Evolutionary conservation across 2,329 filamentous ascomycete species (phyloP).

Genomic region (Cladosporium phlei): DNA sequence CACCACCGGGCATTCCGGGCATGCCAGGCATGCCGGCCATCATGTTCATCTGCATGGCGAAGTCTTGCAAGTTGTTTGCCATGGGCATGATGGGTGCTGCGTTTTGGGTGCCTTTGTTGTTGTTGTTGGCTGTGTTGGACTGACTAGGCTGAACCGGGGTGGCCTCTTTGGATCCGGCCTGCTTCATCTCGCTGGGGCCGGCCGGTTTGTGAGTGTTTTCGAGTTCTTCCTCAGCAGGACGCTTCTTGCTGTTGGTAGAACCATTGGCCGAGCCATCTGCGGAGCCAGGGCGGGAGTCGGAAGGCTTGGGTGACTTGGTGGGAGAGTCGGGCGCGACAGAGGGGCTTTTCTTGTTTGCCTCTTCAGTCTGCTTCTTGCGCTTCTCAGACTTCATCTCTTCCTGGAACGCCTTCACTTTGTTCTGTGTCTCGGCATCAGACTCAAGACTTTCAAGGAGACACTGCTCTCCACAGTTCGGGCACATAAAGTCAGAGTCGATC

Average conservation of each 20-base stretch:
- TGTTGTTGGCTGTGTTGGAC: slow-evolving; percentile 52
- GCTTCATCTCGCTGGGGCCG: slow-evolving; percentile 43
- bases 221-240: slow-evolving; percentile 68
- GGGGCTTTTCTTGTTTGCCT: slow-evolving; percentile 10
- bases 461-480: slow-evolving; percentile 85
- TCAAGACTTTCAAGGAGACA: slow-evolving; percentile 89
- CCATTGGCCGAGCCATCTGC: slow-evolving; percentile 24
- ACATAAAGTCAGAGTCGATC: slow-evolving; percentile 96
- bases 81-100: slow-evolving; percentile 16
- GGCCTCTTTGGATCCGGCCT: slow-evolving; percentile 17
- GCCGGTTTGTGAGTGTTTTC: slow-evolving; percentile 40
- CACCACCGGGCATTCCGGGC: slow-evolving; percentile 27
- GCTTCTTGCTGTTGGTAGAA: slow-evolving; percentile 61
- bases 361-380: slow-evolving; percentile 12
- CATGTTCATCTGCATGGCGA: slow-evolving; percentile 43
- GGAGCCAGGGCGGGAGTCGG: slow-evolving; percentile 23
- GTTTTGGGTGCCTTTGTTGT: slow-evolving; percentile 30
- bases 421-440: slow-evolving; percentile 77
- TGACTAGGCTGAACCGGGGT: slow-evolving; percentile 32
- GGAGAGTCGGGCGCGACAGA: slow-evolving; percentile 18
- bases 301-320: slow-evolving; percentile 20
- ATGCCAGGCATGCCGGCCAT: slow-evolving; percentile 32
- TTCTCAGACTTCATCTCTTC: slow-evolving; percentile 45
- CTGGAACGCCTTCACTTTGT: slow-evolving; percentile 75
- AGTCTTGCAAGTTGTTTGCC: slow-evolving; percentile 34